Conservation (phyloP, 2,329 filamentous ascomycete species). For the Sphaerostilbella broomeana region DNA sequence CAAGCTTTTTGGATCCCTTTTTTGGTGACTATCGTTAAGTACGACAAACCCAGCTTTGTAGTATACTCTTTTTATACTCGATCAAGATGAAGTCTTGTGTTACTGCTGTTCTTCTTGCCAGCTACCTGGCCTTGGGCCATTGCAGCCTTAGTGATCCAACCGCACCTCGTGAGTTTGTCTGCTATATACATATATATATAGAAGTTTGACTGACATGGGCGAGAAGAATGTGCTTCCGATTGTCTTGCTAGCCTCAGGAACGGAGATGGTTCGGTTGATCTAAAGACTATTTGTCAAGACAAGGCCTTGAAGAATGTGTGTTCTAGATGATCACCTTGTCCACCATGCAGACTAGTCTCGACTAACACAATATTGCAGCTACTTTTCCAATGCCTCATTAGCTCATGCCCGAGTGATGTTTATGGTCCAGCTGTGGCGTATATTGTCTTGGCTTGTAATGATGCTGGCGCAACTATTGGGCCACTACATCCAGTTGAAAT, state of each 20-base stretch:
- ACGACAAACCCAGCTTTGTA: constrained; percentile 23
- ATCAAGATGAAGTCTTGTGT: constrained; percentile 20
- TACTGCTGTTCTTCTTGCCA: constrained; percentile 12
- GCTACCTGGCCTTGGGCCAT: constrained; percentile 10
- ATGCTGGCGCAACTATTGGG: constrained; percentile 21
- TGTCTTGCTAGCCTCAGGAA: constrained; percentile 17
- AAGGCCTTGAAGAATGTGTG: constrained; percentile 8
- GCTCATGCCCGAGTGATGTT: constrained; percentile 20
- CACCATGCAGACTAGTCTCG: background rate
- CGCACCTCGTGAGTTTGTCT: constrained; percentile 8
- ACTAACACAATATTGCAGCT: constrained; percentile 17
- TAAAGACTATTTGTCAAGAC: constrained; percentile 18
- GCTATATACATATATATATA: no score
- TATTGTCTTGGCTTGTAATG: constrained; percentile 22
- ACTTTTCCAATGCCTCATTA: constrained; percentile 27
- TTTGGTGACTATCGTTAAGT: constrained; percentile 29
- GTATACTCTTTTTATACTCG: constrained; percentile 18
- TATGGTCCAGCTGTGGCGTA: constrained; percentile 27
- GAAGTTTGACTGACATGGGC: background rate
- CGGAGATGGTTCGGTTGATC: constrained; percentile 12
- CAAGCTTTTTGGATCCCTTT: constrained; percentile 28
- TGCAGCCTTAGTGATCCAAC: background rate
- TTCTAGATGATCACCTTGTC: no score
- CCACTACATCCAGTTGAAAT: constrained; percentile 27
- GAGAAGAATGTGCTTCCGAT: constrained; percentile 17